These are phyloP conservation scores for Exobasidium rhododendri DNA, from an alignment of 1,284 basidiomycete species.

Conservation along the genomic window DNA sequence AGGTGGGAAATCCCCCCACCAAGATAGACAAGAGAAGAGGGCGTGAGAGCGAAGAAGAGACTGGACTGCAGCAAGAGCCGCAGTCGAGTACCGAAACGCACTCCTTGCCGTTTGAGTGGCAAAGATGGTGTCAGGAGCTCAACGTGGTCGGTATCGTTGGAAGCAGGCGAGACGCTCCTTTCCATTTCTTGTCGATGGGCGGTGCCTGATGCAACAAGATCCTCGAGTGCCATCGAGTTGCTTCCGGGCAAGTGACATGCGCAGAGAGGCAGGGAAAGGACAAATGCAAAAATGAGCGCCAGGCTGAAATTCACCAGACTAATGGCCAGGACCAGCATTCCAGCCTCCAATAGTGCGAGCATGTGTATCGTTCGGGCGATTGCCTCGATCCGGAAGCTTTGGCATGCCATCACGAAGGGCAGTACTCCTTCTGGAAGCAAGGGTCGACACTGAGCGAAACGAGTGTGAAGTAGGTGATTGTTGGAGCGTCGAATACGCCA, in stretches of 20 bases:
- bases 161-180: neutral
- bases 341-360: slow-evolving; percentile 40
- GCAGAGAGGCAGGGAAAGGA: neutral
- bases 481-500: neutral
- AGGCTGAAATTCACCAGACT: slow-evolving; percentile 43
- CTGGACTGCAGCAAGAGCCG: neutral
- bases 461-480: neutral
- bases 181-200: neutral
- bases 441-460: neutral
- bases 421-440: neutral
- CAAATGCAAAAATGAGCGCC: slow-evolving; percentile 26
- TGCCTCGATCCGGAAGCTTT: neutral
- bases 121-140: neutral
- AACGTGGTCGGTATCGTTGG: neutral
- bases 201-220: neutral
- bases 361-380: slow-evolving; percentile 25
- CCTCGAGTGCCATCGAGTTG: neutral
- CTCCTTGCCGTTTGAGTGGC: neutral
- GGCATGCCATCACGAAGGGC: neutral
- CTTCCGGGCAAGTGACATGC: neutral
- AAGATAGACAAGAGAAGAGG: neutral
- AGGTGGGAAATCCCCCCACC: neutral
- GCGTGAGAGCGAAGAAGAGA: neutral
- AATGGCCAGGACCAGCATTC: slow-evolving; percentile 38
- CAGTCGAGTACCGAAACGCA: neutral